Conservation (phyloP, 2,329 filamentous ascomycete genomes). For the Pyricularia pennisetigena region DNA sequence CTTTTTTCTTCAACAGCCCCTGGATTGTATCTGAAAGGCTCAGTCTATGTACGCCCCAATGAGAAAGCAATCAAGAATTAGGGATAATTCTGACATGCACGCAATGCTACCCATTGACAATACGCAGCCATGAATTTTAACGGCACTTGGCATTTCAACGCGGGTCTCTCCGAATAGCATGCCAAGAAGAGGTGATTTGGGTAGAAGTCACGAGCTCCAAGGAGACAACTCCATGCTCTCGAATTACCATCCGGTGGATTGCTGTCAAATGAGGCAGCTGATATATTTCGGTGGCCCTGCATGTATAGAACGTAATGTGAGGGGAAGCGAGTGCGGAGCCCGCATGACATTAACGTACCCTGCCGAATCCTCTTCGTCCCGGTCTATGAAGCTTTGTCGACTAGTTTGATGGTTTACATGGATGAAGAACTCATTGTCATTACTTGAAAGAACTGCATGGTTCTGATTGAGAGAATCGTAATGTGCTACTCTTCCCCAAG, state of each 20-base stretch:
- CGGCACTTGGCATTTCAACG: background rate
- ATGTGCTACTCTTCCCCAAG: background rate
- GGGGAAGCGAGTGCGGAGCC: no score
- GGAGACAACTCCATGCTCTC: no score
- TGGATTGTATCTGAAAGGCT: background rate
- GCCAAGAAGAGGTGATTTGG: background rate
- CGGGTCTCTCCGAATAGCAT: background rate
- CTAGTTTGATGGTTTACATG: background rate
- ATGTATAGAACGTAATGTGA: no score
- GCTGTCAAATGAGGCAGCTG: no score
- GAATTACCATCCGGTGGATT: no score
- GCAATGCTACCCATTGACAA: background rate
- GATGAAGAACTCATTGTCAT: background rate
- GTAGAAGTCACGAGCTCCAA: no score
- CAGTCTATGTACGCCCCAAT: background rate
- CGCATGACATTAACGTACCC: no score
- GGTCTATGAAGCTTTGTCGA: background rate
- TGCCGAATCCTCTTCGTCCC: no score
- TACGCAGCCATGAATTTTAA: background rate
- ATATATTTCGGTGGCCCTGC: no score
- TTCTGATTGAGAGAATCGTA: background rate
- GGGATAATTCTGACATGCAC: background rate
- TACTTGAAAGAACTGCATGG: background rate
- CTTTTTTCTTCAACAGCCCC: background rate
- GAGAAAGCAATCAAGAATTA: background rate